These are phyloP conservation scores for Candida vaughaniae DNA, from an alignment of 805 yeast genomes.

Conservation along the genomic window DNA sequence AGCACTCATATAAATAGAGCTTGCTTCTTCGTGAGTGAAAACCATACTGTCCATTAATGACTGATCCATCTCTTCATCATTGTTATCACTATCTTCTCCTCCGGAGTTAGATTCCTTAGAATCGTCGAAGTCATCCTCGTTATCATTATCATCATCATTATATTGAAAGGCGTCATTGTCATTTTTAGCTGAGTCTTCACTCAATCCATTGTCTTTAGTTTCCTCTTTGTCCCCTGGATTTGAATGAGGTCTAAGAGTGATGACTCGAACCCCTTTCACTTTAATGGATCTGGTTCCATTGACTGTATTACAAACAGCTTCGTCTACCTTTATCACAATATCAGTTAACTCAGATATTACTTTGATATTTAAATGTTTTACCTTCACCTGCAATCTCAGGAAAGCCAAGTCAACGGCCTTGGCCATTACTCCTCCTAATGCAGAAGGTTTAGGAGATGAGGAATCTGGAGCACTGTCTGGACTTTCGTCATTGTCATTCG, in stretches of 20 bases:
- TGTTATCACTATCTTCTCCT: conserved; percentile 15
- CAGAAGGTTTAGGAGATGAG: conserved; percentile 23
- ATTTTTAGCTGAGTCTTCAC: conserved; percentile 6
- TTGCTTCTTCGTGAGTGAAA: conserved; percentile 67
- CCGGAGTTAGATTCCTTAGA: background rate
- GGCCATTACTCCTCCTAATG: conserved; percentile 52
- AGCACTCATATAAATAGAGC: conserved; percentile 82
- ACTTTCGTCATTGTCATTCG: background rate
- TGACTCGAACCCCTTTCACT: conserved; percentile 39
- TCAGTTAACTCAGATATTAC: conserved; percentile 47
- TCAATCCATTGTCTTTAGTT: conserved; percentile 2
- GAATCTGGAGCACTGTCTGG: background rate
- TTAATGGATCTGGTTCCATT: conserved; percentile 47
- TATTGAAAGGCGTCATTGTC: conserved; percentile 3
- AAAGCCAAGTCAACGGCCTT: conserved; percentile 68
- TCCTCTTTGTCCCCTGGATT: conserved; percentile 25
- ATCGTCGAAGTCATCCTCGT: conserved; percentile 14
- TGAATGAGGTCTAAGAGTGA: conserved; percentile 40
- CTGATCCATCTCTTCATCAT: conserved; percentile 16
- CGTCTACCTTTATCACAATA: conserved; percentile 30
- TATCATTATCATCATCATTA: conserved; percentile 14
- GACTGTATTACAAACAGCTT: conserved; percentile 34
- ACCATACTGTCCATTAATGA: conserved; percentile 58
- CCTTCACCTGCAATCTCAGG: conserved; percentile 53
- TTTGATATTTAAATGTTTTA: conserved; percentile 47